Percentiles rank a stretch among this genome's conserved stretches.
phyloP scores from a whole-genome alignment of 768 basidiomycete species.

The Mycena galopus region DNA sequence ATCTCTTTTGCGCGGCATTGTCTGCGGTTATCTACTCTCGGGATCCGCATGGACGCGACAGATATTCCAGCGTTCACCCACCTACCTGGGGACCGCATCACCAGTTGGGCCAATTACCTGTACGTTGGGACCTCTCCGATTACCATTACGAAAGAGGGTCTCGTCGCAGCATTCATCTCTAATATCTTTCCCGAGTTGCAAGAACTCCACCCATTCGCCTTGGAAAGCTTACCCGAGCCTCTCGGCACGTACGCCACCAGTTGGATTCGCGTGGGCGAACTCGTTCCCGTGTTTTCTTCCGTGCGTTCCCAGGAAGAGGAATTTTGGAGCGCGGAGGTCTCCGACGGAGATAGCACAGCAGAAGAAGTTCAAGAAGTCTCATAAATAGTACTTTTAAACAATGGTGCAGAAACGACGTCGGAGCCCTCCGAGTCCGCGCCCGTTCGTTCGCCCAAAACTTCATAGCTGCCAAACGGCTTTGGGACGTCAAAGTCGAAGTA shows the following conservation, averaged over 20 bases:
- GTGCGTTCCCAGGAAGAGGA: not conserved
- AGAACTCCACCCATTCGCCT: not conserved
- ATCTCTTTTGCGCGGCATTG: conserved; percentile 20
- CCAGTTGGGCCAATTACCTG: not conserved
- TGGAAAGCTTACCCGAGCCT: not conserved
- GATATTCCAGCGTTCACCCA: conserved; percentile 13
- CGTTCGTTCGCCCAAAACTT: too few relatives aligned
- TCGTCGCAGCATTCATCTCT: conserved; percentile 23
- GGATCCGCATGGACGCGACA: conserved; percentile 14
- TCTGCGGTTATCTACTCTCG: not conserved
- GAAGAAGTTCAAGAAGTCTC: not conserved
- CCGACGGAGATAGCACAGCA: too few relatives aligned
- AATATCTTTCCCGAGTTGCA: conserved; percentile 19
- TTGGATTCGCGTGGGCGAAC: not conserved
- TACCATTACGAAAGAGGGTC: too few relatives aligned
- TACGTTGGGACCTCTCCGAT: conserved; percentile 23
- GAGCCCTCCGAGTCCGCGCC: not conserved
- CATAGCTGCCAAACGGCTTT: too few relatives aligned
- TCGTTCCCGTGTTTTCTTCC: not conserved
- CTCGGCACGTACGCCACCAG: not conserved
- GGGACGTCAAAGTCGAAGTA: too few relatives aligned
- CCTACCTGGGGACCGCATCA: not conserved
- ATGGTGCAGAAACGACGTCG: not conserved
- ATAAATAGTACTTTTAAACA: too few relatives aligned
- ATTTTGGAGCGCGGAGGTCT: not conserved